Percentiles rank a stretch among this genome's conserved stretches.
Conservation (phyloP, 495 filamentous ascomycete species). For the Saxophila tyrrhenica region DNA sequence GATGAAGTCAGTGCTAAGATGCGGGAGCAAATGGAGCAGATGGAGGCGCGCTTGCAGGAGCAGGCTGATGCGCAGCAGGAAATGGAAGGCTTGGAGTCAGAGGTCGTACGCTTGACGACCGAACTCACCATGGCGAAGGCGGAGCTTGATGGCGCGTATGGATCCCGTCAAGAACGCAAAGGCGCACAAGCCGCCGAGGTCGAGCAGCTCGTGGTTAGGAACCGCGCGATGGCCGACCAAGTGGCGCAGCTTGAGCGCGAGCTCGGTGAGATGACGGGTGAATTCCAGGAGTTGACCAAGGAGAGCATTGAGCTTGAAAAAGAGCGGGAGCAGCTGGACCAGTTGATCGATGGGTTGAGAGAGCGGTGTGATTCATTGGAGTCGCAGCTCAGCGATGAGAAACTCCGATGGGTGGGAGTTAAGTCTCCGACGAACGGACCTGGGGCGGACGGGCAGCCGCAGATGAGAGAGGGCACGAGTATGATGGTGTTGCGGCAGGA, state of each 20-base stretch:
- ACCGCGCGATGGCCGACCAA: slow-evolving; percentile 32
- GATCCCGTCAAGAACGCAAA: slow-evolving; percentile 30
- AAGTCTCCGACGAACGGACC: slow-evolving; percentile 34
- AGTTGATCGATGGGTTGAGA: slow-evolving; percentile 55
- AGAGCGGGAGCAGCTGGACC: slow-evolving; percentile 67
- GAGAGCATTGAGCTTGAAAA: slow-evolving; percentile 78
- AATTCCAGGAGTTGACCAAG: slow-evolving; percentile 80
- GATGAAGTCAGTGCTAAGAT: slow-evolving; percentile 19
- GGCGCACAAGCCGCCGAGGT: slow-evolving; percentile 21
- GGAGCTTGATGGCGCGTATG: slow-evolving; percentile 91
- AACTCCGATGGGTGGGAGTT: slow-evolving; percentile 57
- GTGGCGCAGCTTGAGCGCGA: slow-evolving; percentile 57
- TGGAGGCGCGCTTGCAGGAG: slow-evolving; percentile 1
- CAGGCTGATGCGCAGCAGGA: slow-evolving; percentile 41
- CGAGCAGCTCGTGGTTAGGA: slow-evolving; percentile 43
- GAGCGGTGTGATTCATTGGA: slow-evolving; percentile 60
- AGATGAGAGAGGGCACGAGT: slow-evolving; percentile 44
- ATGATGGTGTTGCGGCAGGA: slow-evolving; percentile 67
- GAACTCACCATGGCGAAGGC: slow-evolving; percentile 86
- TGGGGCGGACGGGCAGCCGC: slow-evolving; percentile 7
- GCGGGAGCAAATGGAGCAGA: not conserved
- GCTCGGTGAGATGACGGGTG: slow-evolving; percentile 66
- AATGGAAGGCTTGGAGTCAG: slow-evolving; percentile 62
- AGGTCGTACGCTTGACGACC: slow-evolving; percentile 76
- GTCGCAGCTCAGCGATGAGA: slow-evolving; percentile 57